Percentiles rank a stretch among this genome's conserved stretches.
These are phyloP conservation scores for Termitomyces sp. DNA, from an alignment of 768 basidiomycete species.

Conservation along the genomic window DNA sequence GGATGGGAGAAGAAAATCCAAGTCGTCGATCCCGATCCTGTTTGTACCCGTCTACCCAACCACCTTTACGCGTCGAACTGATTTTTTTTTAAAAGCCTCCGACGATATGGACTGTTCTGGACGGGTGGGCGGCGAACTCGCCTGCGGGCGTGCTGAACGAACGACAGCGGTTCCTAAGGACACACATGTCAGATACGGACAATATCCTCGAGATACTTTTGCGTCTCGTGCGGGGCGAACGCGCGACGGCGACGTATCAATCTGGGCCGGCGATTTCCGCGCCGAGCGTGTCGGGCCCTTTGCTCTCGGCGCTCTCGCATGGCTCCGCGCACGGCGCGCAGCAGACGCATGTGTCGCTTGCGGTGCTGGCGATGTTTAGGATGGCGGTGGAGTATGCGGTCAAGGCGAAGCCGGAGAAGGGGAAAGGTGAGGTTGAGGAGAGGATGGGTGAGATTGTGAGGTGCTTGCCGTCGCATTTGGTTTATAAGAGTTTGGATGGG, in stretches of 20 bases:
- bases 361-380: conserved; percentile 87
- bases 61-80: no score
- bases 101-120: conserved; percentile 86
- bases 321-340: conserved; percentile 79
- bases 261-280: conserved; percentile 56
- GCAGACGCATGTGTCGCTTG: conserved; percentile 92
- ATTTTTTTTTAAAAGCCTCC: no score
- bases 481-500: conserved; percentile 89
- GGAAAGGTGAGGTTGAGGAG: conserved; percentile 68
- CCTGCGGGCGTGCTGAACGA: conserved; percentile 69
- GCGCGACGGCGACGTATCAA: conserved; percentile 68
- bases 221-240: conserved; percentile 86
- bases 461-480: conserved; percentile 78
- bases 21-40: conserved; percentile 92
- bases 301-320: conserved; percentile 64
- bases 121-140: conserved; percentile 86
- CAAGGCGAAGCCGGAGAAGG: conserved; percentile 62
- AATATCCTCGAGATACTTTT: conserved; percentile 92
- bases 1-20: conserved; percentile 94
- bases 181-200: conserved; percentile 80
- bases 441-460: conserved; percentile 86
- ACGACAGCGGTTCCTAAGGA: conserved; percentile 84
- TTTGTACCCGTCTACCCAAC: conserved; percentile 33
- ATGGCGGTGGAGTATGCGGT: conserved; percentile 79
- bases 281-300: conserved; percentile 61